phyloP scores from a whole-genome alignment of 257 asterid genomes.

The Forsythia suspensa region DNA sequence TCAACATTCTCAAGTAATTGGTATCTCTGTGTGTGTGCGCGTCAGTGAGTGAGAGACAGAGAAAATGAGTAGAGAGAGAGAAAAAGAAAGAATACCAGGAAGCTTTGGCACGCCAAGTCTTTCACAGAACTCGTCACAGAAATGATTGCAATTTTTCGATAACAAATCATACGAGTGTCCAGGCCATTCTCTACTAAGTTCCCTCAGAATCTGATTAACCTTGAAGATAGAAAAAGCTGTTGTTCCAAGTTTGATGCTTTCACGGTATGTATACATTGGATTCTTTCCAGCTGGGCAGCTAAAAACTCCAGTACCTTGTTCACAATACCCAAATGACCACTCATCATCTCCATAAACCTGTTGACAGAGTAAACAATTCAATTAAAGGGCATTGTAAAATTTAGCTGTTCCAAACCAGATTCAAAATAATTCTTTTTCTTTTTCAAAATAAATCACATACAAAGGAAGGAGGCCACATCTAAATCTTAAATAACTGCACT shows the following conservation, averaged over 20 bases:
- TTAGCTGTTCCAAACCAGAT: neutral
- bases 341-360: slow-evolving; percentile 83
- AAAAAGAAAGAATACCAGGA: slow-evolving; percentile 60
- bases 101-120: slow-evolving; percentile 92
- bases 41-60: neutral
- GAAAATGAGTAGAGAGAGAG: neutral
- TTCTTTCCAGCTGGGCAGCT: slow-evolving; percentile 83
- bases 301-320: slow-evolving; percentile 93
- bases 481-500: slow-evolving; percentile 11
- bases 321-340: slow-evolving; percentile 99
- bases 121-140: slow-evolving; percentile 90
- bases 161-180: slow-evolving; percentile 83
- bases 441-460: neutral
- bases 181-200: slow-evolving; percentile 98
- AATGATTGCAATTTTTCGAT: slow-evolving; percentile 94
- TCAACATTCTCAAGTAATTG: neutral
- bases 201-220: slow-evolving; percentile 90
- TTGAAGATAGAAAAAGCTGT: slow-evolving; percentile 64
- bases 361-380: slow-evolving; percentile 10
- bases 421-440: neutral
- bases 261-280: slow-evolving; percentile 96
- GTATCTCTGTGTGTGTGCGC: neutral
- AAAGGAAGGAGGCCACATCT: slow-evolving; percentile 3
- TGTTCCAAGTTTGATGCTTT: slow-evolving; percentile 63
- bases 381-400: neutral